These are phyloP conservation scores for Boletus rubropictus DNA, from an alignment of 768 basidiomycete genomes.

Conservation along the genomic window DNA sequence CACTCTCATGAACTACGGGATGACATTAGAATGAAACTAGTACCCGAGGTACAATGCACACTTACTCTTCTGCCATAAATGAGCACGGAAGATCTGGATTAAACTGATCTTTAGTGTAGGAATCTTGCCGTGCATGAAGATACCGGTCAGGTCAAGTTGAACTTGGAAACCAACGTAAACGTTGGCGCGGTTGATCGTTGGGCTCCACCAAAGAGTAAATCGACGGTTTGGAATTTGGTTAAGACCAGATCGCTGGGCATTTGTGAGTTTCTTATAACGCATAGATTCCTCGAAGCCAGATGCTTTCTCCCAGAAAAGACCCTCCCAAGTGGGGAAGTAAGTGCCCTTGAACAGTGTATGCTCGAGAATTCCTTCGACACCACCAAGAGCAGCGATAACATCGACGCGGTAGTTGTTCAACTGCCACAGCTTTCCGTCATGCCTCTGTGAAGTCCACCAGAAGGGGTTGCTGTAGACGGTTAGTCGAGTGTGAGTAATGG, in stretches of 20 bases:
- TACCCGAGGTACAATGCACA: slow-evolving; percentile 22
- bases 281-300: slow-evolving; percentile 96
- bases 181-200: slow-evolving; percentile 98
- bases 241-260: slow-evolving; percentile 96
- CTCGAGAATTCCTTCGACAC: slow-evolving; percentile 94
- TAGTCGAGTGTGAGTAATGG: slow-evolving; percentile 1
- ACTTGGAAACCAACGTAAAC: slow-evolving; percentile 99
- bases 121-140: slow-evolving; percentile 98
- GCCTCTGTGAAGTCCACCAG: slow-evolving; percentile 99
- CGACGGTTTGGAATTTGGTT: slow-evolving; percentile 98
- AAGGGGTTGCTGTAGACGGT: slow-evolving; percentile 75
- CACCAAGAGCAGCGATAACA: slow-evolving; percentile 95
- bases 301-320: slow-evolving; percentile 98
- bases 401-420: slow-evolving; percentile 98
- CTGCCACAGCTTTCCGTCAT: slow-evolving; percentile 95
- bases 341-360: slow-evolving; percentile 98
- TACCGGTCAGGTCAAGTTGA: slow-evolving; percentile 94
- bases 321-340: slow-evolving; percentile 97
- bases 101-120: slow-evolving; percentile 97
- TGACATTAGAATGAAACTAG: slow-evolving; percentile 5
- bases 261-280: slow-evolving; percentile 95
- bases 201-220: slow-evolving; percentile 99
- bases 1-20: slow-evolving; percentile 73
- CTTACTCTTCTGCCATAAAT: slow-evolving; percentile 99
- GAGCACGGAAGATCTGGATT: slow-evolving; percentile 99